Evolutionary conservation across 495 filamentous ascomycete species (phyloP).

Genomic region (Annulohypoxylon bovei): DNA sequence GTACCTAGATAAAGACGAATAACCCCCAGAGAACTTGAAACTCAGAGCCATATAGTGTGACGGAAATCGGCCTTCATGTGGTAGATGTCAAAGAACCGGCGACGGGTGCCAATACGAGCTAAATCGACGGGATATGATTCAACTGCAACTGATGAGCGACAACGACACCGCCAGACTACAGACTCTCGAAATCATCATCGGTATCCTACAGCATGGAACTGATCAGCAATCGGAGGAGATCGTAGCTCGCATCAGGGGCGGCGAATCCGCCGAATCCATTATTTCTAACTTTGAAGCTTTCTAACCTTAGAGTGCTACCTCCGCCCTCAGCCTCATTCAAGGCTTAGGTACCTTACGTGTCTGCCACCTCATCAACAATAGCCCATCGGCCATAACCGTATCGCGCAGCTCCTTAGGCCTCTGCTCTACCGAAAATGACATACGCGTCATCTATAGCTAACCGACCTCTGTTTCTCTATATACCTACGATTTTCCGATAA

Average conservation of each 20-base stretch:
- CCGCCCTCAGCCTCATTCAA: no score
- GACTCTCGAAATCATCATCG: conserved; percentile 19
- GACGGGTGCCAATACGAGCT: conserved; percentile 36
- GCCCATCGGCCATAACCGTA: no score
- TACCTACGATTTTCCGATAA: no score
- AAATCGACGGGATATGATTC: conserved; percentile 35
- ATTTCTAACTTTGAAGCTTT: conserved; percentile 5
- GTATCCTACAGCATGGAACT: conserved; percentile 18
- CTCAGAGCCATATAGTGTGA: conserved; percentile 32
- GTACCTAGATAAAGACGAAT: conserved; percentile 19
- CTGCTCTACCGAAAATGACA: no score
- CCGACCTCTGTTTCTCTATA: no score
- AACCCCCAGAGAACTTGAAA: no score
- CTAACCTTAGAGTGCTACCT: no score
- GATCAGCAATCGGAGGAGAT: conserved; percentile 19
- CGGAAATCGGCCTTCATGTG: conserved; percentile 29
- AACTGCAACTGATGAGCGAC: conserved; percentile 32
- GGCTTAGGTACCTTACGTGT: no score
- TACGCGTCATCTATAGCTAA: no score
- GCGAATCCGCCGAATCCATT: conserved; percentile 18
- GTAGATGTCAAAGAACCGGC: conserved; percentile 32
- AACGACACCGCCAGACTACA: conserved; percentile 27
- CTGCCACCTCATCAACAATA: no score
- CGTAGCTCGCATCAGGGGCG: conserved; percentile 21
- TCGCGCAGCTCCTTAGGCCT: no score